A percentile compares a stretch with the other conserved stretches of the same genome.
These are phyloP conservation scores for Macrolepiota fuliginosa DNA, from an alignment of 768 basidiomycete species.

Conservation along the genomic window DNA sequence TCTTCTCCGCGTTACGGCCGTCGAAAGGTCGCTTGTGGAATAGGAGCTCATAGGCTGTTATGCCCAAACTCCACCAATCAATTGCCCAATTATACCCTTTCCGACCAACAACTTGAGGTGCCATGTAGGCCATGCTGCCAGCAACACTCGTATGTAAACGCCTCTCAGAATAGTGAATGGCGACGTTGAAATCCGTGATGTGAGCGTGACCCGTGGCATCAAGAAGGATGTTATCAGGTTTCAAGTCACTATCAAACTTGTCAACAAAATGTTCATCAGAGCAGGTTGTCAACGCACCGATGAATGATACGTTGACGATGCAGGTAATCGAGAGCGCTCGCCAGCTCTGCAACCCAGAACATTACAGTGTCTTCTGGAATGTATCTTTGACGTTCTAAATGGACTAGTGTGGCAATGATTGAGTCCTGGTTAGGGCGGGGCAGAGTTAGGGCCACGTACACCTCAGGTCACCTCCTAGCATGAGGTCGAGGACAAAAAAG, in stretches of 20 bases:
- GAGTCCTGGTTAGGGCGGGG: slow-evolving; percentile 9
- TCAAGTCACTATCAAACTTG: slow-evolving; percentile 67
- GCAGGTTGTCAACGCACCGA: slow-evolving; percentile 55
- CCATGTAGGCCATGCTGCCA: slow-evolving; percentile 99
- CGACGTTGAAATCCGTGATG: slow-evolving; percentile 98
- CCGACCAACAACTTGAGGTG: slow-evolving; percentile 90
- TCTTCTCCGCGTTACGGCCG: slow-evolving; percentile 83
- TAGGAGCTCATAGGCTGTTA: slow-evolving; percentile 88
- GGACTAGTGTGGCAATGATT: slow-evolving; percentile 49
- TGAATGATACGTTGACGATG: slow-evolving; percentile 93
- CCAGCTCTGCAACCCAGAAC: slow-evolving; percentile 90
- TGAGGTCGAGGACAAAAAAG: slow-evolving; percentile 96
- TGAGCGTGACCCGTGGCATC: slow-evolving; percentile 95
- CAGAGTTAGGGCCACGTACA: slow-evolving; percentile 49
- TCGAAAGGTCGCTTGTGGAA: slow-evolving; percentile 85
- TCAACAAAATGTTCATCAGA: slow-evolving; percentile 4
- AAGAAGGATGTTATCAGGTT: slow-evolving; percentile 96
- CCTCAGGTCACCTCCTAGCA: slow-evolving; percentile 93
- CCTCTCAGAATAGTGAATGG: slow-evolving; percentile 93
- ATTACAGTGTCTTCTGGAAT: slow-evolving; percentile 72
- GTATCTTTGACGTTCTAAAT: slow-evolving; percentile 68
- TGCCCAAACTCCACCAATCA: slow-evolving; percentile 96
- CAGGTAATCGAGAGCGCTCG: slow-evolving; percentile 83
- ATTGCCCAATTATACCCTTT: slow-evolving; percentile 91
- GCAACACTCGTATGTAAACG: slow-evolving; percentile 90